Evolutionary conservation across 257 asterid genomes (phyloP).

Genomic region (Nicotiana noctiflora): DNA sequence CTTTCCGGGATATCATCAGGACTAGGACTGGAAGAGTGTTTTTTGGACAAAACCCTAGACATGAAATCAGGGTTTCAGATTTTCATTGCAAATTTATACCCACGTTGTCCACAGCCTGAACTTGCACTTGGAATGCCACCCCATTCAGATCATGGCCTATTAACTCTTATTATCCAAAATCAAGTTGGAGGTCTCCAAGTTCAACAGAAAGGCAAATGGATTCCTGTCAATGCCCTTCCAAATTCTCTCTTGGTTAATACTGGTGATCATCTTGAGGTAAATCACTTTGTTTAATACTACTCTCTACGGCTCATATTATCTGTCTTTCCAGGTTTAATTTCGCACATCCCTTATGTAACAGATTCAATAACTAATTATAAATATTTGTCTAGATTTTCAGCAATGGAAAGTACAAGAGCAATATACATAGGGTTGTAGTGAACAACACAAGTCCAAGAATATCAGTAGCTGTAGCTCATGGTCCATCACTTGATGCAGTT

Average conservation of each 20-base stretch:
- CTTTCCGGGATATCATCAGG: constrained; percentile 24
- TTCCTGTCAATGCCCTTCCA: constrained; percentile 22
- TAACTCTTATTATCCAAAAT: constrained; percentile 37
- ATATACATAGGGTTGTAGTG: constrained; percentile 63
- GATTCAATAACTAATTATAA: too few species aligned
- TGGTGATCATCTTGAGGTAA: constrained; percentile 67
- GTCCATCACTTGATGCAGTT: constrained; percentile 51
- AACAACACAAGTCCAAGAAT: constrained; percentile 49
- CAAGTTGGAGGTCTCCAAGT: constrained; percentile 37
- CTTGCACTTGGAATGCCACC: constrained; percentile 50
- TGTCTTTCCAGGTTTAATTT: too few species aligned
- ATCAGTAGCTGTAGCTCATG: constrained; percentile 55
- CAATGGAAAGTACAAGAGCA: constrained; percentile 76
- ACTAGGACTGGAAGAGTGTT: constrained; percentile 27
- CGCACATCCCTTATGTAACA: too few species aligned
- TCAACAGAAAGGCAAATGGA: constrained; percentile 36
- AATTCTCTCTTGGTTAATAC: constrained; percentile 33
- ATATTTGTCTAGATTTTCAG: constrained; percentile 43
- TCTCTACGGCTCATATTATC: too few species aligned
- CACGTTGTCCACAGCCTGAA: constrained; percentile 45
- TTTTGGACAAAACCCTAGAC: constrained; percentile 15
- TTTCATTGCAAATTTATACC: constrained; percentile 35
- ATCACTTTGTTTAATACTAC: not conserved
- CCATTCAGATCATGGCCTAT: constrained; percentile 45
- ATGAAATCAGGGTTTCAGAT: constrained; percentile 36